Evolutionary conservation across 768 basidiomycete species (phyloP).

Genomic region (Auriscalpium orientale): DNA sequence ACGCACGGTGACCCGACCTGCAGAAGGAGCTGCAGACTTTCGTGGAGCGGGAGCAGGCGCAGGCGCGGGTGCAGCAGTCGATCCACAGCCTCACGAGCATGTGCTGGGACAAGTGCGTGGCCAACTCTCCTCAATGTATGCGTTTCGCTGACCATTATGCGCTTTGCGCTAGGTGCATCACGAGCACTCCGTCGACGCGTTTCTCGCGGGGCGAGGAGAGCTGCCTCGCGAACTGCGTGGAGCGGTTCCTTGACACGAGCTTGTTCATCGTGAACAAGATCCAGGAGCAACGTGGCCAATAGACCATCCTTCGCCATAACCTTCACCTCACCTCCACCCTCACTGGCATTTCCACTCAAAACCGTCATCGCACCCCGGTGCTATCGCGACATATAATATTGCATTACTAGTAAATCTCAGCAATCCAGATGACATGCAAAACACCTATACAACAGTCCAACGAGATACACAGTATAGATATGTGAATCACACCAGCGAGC

Average conservation of each 20-base stretch:
- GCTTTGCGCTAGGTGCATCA: slow-evolving; percentile 56
- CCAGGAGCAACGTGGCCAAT: slow-evolving; percentile 21
- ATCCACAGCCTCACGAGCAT: slow-evolving; percentile 75
- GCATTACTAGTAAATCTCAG: not conserved
- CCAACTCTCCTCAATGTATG: not conserved
- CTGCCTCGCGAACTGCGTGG: slow-evolving; percentile 87
- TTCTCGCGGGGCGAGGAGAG: slow-evolving; percentile 75
- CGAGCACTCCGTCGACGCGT: slow-evolving; percentile 64
- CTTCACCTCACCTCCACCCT: not conserved
- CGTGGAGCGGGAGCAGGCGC: slow-evolving; percentile 76
- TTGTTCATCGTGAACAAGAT: slow-evolving; percentile 72
- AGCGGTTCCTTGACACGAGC: slow-evolving; percentile 84
- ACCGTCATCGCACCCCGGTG: not conserved
- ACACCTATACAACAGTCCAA: not conserved
- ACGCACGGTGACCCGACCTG: not conserved
- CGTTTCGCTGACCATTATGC: not conserved
- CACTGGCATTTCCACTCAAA: not conserved
- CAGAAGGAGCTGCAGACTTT: slow-evolving; percentile 81
- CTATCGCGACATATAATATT: not conserved
- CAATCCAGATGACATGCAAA: not conserved
- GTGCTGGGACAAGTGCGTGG: slow-evolving; percentile 90
- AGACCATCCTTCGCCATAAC: not conserved
- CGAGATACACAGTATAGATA: not conserved
- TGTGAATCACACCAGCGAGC: not conserved
- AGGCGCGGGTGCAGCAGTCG: slow-evolving; percentile 58